These are phyloP conservation scores for Mortierella sp. DNA, from an alignment of 371 early-diverging fungal species.

Conservation along the genomic window DNA sequence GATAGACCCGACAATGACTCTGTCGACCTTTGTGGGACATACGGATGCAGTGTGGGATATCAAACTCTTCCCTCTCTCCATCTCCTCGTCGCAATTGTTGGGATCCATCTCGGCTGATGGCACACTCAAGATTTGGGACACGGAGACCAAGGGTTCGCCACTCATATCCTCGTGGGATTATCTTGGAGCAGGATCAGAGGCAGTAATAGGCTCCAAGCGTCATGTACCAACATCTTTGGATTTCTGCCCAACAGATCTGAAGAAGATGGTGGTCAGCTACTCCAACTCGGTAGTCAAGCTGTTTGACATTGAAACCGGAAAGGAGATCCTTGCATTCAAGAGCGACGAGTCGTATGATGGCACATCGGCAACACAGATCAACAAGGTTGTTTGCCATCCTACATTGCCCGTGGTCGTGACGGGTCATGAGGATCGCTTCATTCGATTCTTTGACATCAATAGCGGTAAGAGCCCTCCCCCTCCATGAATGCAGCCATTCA, in stretches of 20 bases:
- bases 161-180: slow-evolving; percentile 65
- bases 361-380: slow-evolving; percentile 79
- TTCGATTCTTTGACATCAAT: slow-evolving; percentile 82
- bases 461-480: too few relatives aligned
- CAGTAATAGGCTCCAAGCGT: slow-evolving; percentile 15
- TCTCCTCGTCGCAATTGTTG: slow-evolving; percentile 57
- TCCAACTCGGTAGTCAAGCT: slow-evolving; percentile 72
- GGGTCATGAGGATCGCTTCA: slow-evolving; percentile 82
- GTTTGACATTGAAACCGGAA: slow-evolving; percentile 84
- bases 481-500: too few relatives aligned
- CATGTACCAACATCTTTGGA: slow-evolving; percentile 76
- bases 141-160: slow-evolving; percentile 57
- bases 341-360: slow-evolving; percentile 74
- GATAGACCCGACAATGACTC: slow-evolving; percentile 65
- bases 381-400: slow-evolving; percentile 78
- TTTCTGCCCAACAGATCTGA: slow-evolving; percentile 69
- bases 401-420: slow-evolving; percentile 77
- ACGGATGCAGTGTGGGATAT: slow-evolving; percentile 90
- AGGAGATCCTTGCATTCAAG: slow-evolving; percentile 64
- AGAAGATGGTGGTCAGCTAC: slow-evolving; percentile 74
- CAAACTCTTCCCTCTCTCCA: slow-evolving; percentile 68
- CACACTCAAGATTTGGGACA: slow-evolving; percentile 86
- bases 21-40: slow-evolving; percentile 79
- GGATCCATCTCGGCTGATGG: slow-evolving; percentile 87
- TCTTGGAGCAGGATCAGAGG: slow-evolving; percentile 53